A percentile compares a stretch with the other conserved stretches of the same genome.
These are phyloP conservation scores for Fraxinus sp. DNA, from an alignment of 305 asterid genomes.

Conservation along the genomic window DNA sequence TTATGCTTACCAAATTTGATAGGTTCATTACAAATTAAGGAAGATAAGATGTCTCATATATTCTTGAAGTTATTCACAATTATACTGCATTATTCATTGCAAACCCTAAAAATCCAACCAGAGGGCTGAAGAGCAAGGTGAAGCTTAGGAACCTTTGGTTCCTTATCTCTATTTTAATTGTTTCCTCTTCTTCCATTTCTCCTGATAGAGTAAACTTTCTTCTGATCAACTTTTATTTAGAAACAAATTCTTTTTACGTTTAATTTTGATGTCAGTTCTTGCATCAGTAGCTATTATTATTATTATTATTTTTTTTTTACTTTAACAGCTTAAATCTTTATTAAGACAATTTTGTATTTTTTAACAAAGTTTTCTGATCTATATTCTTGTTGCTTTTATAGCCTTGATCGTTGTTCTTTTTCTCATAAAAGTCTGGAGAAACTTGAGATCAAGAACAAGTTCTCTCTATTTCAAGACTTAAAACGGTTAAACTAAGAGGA, in stretches of 20 bases:
- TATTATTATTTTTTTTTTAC: neutral
- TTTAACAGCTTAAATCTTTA: constrained; percentile 17
- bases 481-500: neutral
- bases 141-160: neutral
- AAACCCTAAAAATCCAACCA: neutral
- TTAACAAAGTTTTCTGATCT: neutral
- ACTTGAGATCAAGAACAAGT: constrained; percentile 10
- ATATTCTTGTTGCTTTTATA: neutral
- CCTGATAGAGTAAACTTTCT: constrained; percentile 29
- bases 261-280: constrained; percentile 21
- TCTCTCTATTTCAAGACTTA: constrained; percentile 3
- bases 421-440: constrained; percentile 2
- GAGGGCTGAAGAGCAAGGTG: neutral
- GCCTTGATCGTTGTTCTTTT: neutral
- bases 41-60: neutral
- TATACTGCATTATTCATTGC: neutral
- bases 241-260: constrained; percentile 18
- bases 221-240: constrained; percentile 23
- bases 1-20: neutral
- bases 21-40: neutral
- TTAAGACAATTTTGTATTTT: constrained; percentile 12
- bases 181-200: constrained; percentile 10
- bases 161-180: neutral
- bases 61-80: neutral
- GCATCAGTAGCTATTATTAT: neutral